These are phyloP conservation scores for Arthrinium puccinioides DNA, from an alignment of 2,329 filamentous ascomycete genomes.

Conservation along the genomic window DNA sequence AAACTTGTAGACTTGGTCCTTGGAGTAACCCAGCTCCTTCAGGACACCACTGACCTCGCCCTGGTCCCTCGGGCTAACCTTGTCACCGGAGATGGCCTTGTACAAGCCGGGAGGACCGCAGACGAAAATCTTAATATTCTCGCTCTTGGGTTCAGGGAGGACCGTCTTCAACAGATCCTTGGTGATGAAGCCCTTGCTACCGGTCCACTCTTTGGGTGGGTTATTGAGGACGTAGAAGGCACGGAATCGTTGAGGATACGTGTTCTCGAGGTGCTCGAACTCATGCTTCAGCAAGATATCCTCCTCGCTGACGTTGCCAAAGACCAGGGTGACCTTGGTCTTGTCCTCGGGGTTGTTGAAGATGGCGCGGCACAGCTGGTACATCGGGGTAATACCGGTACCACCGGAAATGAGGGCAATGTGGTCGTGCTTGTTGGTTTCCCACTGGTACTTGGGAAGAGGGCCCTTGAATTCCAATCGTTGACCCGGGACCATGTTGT, in stretches of 20 bases:
- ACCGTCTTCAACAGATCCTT: conserved; percentile 95
- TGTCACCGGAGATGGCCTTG: conserved; percentile 82
- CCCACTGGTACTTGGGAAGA: conserved; percentile 87
- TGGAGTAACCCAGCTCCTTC: conserved; percentile 74
- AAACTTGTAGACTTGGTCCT: conserved; percentile 97
- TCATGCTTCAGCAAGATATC: conserved; percentile 90
- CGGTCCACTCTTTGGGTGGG: conserved; percentile 68
- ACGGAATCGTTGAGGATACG: conserved; percentile 88
- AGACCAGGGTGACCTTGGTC: conserved; percentile 94
- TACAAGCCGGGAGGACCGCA: conserved; percentile 90
- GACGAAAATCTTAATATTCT: conserved; percentile 94
- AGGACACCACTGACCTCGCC: conserved; percentile 79
- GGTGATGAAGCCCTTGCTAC: conserved; percentile 72
- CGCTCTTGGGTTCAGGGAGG: conserved; percentile 82
- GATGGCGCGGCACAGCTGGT: conserved; percentile 83
- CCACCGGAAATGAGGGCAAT: conserved; percentile 85
- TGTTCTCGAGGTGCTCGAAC: conserved; percentile 82
- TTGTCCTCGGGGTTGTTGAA: conserved; percentile 95
- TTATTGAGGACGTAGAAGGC: conserved; percentile 92
- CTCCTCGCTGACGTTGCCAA: conserved; percentile 81
- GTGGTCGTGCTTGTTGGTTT: conserved; percentile 87
- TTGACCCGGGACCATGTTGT: conserved; percentile 76
- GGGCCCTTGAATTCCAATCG: conserved; percentile 89
- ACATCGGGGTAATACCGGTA: conserved; percentile 97
- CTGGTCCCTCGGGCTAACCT: conserved; percentile 90